These are phyloP conservation scores for Crithidia expoeki DNA, from an alignment of 208 protist genomes.

Conservation along the genomic window DNA sequence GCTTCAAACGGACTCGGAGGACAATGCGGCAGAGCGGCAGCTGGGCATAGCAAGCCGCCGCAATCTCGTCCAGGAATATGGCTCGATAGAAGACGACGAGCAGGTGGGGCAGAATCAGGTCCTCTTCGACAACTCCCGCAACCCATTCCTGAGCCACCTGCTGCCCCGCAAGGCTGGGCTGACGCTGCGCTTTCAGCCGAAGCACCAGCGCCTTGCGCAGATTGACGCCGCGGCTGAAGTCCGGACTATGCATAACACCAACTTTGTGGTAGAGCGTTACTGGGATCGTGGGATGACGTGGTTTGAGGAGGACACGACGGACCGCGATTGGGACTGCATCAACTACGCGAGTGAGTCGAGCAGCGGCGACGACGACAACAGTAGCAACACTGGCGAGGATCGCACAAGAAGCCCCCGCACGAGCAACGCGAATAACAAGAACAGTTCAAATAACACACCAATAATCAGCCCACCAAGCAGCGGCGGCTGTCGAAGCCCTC, in stretches of 20 bases:
- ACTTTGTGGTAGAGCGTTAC: conserved; percentile 80
- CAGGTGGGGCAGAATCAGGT: conserved; percentile 31
- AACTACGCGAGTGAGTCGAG: background rate
- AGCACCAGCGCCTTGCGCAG: conserved; percentile 67
- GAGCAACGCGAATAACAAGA: background rate
- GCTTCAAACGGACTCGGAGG: conserved; percentile 10
- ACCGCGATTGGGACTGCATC: conserved; percentile 13
- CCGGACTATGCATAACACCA: conserved; percentile 42
- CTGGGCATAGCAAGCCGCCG: background rate
- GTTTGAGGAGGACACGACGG: conserved; percentile 45
- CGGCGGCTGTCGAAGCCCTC: background rate
- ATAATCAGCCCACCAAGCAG: conserved; percentile 3
- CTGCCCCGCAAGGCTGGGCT: conserved; percentile 51
- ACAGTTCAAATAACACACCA: background rate
- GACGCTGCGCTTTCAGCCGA: conserved; percentile 66
- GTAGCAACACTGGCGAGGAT: background rate
- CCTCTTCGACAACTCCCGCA: conserved; percentile 35
- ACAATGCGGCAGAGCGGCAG: conserved; percentile 17
- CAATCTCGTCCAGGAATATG: conserved; percentile 32
- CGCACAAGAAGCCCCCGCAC: background rate
- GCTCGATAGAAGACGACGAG: conserved; percentile 49
- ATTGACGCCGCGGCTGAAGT: conserved; percentile 68
- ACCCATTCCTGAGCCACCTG: conserved; percentile 54
- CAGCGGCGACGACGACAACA: conserved; percentile 1
- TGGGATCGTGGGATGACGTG: conserved; percentile 72